Conservation (phyloP, 768 basidiomycete genomes). For the Fomitopsis pulvina region DNA sequence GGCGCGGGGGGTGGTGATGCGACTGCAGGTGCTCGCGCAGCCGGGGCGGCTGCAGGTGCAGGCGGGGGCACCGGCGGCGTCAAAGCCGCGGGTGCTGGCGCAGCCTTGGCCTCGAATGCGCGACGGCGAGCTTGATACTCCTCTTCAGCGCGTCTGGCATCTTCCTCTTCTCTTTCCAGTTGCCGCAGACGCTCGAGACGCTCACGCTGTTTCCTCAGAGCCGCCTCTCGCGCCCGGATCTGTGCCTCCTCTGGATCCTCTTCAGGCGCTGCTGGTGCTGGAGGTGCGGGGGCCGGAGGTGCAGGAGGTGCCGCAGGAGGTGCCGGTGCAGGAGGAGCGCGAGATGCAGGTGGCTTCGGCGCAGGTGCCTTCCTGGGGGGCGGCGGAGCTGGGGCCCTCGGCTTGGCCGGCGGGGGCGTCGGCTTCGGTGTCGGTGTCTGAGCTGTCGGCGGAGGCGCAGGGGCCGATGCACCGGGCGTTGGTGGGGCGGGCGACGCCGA, state of each 20-base stretch:
- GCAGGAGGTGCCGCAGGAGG: slow-evolving; percentile 30
- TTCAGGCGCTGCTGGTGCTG: slow-evolving; percentile 33
- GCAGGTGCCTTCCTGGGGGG: slow-evolving; percentile 33
- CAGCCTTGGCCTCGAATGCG: slow-evolving; percentile 11
- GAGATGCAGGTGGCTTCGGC: slow-evolving; percentile 27
- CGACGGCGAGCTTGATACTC: slow-evolving; percentile 27
- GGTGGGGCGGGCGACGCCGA: slow-evolving; percentile 29
- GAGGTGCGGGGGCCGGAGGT: slow-evolving; percentile 31
- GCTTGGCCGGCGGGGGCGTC: slow-evolving; percentile 32
- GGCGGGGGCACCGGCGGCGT: slow-evolving; percentile 31
- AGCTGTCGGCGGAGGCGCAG: slow-evolving; percentile 20
- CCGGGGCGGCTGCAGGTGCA: slow-evolving; percentile 28
- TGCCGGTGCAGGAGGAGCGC: slow-evolving; percentile 20
- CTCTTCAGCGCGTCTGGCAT: slow-evolving; percentile 43
- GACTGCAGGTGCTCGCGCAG: slow-evolving; percentile 19
- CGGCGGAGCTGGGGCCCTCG: slow-evolving; percentile 29
- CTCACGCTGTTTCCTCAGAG: slow-evolving; percentile 63
- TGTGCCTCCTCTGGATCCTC: slow-evolving; percentile 76
- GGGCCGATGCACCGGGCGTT: slow-evolving; percentile 22
- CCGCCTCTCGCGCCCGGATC: slow-evolving; percentile 62
- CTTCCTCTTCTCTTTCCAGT: slow-evolving; percentile 63
- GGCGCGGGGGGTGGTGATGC: slow-evolving; percentile 30
- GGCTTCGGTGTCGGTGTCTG: slow-evolving; percentile 34
- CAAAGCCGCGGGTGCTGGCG: slow-evolving; percentile 36
- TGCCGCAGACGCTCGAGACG: slow-evolving; percentile 61